These are phyloP conservation scores for Lasiosphaeria ovina DNA, from an alignment of 495 filamentous ascomycete genomes.

Conservation along the genomic window DNA sequence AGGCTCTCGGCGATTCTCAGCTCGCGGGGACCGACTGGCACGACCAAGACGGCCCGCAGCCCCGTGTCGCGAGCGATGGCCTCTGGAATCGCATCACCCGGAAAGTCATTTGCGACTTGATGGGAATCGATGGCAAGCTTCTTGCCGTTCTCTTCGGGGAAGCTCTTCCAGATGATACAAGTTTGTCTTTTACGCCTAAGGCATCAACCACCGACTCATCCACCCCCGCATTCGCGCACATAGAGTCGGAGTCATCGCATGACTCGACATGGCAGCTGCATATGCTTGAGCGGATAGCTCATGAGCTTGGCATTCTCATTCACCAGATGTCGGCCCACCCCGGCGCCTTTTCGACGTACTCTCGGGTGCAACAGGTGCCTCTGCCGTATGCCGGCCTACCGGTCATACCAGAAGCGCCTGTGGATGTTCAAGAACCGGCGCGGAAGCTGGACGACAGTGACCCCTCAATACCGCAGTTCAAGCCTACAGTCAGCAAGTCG, in stretches of 20 bases:
- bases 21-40: conserved; percentile 39
- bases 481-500: conserved; percentile 46
- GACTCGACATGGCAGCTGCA: conserved; percentile 68
- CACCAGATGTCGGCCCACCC: conserved; percentile 71
- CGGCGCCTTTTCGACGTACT: conserved; percentile 78
- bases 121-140: conserved; percentile 84
- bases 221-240: conserved; percentile 24
- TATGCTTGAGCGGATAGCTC: conserved; percentile 78
- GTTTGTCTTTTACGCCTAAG: conserved; percentile 43
- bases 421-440: conserved; percentile 25
- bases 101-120: conserved; percentile 80
- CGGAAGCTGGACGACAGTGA: conserved; percentile 24
- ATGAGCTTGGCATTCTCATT: conserved; percentile 80
- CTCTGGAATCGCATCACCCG: conserved; percentile 81
- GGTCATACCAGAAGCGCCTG: conserved; percentile 48
- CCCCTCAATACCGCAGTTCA: conserved; percentile 42
- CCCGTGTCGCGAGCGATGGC: conserved; percentile 52
- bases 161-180: conserved; percentile 60
- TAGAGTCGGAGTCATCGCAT: conserved; percentile 34
- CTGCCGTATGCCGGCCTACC: conserved; percentile 57
- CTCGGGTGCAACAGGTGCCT: conserved; percentile 48
- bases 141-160: conserved; percentile 88
- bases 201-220: conserved; percentile 25
- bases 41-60: conserved; percentile 36
- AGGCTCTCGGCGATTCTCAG: conserved; percentile 34